A percentile compares a stretch with the other conserved stretches of the same genome.
These are phyloP conservation scores for Fusarium sp. DNA, from an alignment of 2,329 filamentous ascomycete species.

Conservation along the genomic window DNA sequence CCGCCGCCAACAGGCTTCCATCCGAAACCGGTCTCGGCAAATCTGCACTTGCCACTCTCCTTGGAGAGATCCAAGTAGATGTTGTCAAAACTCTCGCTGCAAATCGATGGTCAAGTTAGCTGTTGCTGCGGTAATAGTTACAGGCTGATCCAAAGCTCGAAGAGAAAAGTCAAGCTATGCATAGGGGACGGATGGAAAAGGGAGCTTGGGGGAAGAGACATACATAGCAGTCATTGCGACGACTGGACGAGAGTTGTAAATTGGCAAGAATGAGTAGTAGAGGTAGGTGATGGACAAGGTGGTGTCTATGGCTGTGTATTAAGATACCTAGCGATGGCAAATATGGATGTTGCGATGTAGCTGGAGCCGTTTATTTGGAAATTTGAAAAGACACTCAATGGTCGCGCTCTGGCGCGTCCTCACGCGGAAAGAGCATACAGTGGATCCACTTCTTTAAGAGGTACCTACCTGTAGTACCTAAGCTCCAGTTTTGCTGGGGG, in stretches of 20 bases:
- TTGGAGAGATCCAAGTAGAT: constrained; percentile 97
- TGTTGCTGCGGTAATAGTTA: constrained; percentile 24
- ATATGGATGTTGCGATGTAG: constrained; percentile 20
- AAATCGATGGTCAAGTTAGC: constrained; percentile 23
- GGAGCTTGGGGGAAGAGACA: constrained; percentile 36
- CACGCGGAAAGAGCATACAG: constrained; percentile 42
- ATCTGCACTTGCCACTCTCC: constrained; percentile 90
- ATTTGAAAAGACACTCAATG: constrained; percentile 34
- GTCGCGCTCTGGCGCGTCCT: constrained; percentile 35
- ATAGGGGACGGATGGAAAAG: background rate
- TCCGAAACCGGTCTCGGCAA: constrained; percentile 92
- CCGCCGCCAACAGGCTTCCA: constrained; percentile 92
- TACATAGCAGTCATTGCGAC: constrained; percentile 55
- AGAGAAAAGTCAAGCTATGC: background rate
- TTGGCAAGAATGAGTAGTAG: background rate
- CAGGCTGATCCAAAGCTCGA: constrained; percentile 1
- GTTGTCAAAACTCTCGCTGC: constrained; percentile 92
- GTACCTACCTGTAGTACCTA: background rate
- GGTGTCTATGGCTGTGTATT: constrained; percentile 15
- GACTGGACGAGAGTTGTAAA: constrained; percentile 17
- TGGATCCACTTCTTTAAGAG: constrained; percentile 13
- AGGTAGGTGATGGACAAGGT: background rate
- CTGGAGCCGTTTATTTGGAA: constrained; percentile 30
- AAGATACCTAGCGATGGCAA: background rate
- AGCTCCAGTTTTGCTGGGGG: background rate